Evolutionary conservation across 768 basidiomycete species (phyloP).

Genomic region (Sarcomyxa edulis): DNA sequence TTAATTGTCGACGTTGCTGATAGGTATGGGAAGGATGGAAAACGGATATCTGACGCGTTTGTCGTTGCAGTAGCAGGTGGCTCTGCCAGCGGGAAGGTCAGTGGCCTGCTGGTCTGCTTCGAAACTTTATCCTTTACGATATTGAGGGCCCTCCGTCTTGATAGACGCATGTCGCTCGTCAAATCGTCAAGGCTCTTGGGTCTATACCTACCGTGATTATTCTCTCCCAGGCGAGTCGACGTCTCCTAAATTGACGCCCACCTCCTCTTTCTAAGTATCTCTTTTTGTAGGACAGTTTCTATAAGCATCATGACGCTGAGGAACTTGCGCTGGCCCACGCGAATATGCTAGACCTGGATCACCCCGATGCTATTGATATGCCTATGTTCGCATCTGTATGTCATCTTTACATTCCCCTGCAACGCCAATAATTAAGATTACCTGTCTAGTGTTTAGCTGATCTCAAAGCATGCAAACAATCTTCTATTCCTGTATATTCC

Average conservation of each 20-base stretch:
- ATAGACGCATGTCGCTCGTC: constrained; percentile 81
- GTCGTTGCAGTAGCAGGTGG: constrained; percentile 84
- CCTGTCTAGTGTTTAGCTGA: constrained; percentile 70
- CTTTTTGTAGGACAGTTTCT: constrained; percentile 80
- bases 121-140: no score
- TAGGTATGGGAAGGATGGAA: constrained; percentile 79
- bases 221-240: constrained; percentile 69
- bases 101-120: constrained; percentile 9
- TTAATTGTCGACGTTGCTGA: constrained; percentile 6
- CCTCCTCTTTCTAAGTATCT: neutral
- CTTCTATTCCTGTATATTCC: constrained; percentile 92
- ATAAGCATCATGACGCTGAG: constrained; percentile 73
- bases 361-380: constrained; percentile 92
- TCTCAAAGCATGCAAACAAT: constrained; percentile 76
- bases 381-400: constrained; percentile 74
- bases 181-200: constrained; percentile 77
- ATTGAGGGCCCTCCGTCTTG: no score
- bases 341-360: constrained; percentile 82
- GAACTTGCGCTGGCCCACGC: constrained; percentile 80
- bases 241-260: constrained; percentile 4
- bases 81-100: constrained; percentile 83
- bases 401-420: constrained; percentile 9
- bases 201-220: constrained; percentile 87
- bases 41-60: constrained; percentile 67
- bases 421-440: constrained; percentile 1